phyloP scores from a whole-genome alignment of 768 basidiomycete species.

The Boletus rubropictus region DNA sequence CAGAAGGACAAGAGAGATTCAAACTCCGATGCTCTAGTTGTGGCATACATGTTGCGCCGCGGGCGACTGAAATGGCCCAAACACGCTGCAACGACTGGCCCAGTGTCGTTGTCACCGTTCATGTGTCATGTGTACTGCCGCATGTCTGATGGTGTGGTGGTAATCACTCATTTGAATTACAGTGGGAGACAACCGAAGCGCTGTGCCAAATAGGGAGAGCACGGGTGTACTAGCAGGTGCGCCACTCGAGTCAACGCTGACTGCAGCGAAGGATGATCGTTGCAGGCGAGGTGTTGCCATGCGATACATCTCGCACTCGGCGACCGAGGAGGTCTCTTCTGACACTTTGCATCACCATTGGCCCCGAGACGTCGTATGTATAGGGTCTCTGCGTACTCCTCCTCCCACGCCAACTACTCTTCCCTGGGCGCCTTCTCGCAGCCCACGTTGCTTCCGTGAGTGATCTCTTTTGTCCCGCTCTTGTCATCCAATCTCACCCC shows the following conservation, averaged over 20 bases:
- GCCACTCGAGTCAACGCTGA: neutral
- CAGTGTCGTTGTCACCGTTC: conserved; percentile 5
- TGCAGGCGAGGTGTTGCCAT: neutral
- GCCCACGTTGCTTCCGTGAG: conserved; percentile 22
- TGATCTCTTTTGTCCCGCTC: conserved; percentile 4
- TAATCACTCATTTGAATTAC: conserved; percentile 14
- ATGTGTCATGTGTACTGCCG: conserved; percentile 8
- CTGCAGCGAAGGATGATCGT: neutral
- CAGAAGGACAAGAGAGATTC: conserved; percentile 25
- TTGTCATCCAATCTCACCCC: neutral
- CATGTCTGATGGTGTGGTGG: conserved; percentile 5
- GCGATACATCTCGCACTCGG: neutral
- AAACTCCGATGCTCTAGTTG: conserved; percentile 29
- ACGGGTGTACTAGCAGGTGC: conserved; percentile 1
- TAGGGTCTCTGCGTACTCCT: conserved; percentile 7
- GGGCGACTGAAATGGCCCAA: too few relatives aligned
- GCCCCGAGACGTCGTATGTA: conserved; percentile 15
- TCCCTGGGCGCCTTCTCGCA: conserved; percentile 1
- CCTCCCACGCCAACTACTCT: conserved; percentile 16
- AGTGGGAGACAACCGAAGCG: neutral
- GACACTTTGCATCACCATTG: conserved; percentile 15
- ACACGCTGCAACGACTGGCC: neutral
- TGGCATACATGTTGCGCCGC: conserved; percentile 18
- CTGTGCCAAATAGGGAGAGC: conserved; percentile 12
- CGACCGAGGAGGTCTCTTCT: conserved; percentile 5